Base-by-base conservation (phyloP, 352 stramenopile genomes). In the Globisporangium camurandrum region DNA sequence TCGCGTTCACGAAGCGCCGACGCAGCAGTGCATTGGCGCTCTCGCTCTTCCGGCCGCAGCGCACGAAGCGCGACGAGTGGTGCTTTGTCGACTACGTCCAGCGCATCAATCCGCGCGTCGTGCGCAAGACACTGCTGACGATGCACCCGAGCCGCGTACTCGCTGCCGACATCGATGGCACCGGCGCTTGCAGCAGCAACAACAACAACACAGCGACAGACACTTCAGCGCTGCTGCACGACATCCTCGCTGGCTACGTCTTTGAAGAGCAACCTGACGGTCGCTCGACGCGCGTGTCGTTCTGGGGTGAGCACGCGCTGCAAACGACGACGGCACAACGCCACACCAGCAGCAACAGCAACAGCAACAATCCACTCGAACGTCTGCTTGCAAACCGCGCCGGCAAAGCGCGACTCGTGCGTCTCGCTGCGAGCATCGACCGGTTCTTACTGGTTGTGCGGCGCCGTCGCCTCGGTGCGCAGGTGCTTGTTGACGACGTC, bases 191-290 rank as follows among this genome's bases (percentile, higher is more conserved):
- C 12, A 11, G 34, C 41, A 20, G 5, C 17, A 11, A 27, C 4
- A 22, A 23, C 39, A 8, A 11, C 7, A 34, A 12, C 30, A 12
- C 12, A 10, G 17, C n/a, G 14, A n/a, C n/a, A 1, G 9, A 6
- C 17, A 14, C 38, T 23, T 20, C 10, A 8, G 17, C 28, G 39
- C 39, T 27, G 19, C 28, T 19, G 17, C 28, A 33, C 19, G 37
- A 42, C 33, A 22, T 51, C 16, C n/a, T 49, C 23, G 49, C 41
- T 9, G 73, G 67, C 28, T 83, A 71, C 20, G 59, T 57, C 12
- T 76, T 79, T 31, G 62, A 75, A 46, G 62, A 77, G 57, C 66
- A 64, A 22, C 46, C 54, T 4, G 63, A 44, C 22, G 58, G 66
- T 5, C 46, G 48, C 7, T 53, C 51, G 19, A 79, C 68, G 31